Evolutionary conservation across 768 basidiomycete genomes (phyloP).

Genomic region (Pulveroboletus sp.): DNA sequence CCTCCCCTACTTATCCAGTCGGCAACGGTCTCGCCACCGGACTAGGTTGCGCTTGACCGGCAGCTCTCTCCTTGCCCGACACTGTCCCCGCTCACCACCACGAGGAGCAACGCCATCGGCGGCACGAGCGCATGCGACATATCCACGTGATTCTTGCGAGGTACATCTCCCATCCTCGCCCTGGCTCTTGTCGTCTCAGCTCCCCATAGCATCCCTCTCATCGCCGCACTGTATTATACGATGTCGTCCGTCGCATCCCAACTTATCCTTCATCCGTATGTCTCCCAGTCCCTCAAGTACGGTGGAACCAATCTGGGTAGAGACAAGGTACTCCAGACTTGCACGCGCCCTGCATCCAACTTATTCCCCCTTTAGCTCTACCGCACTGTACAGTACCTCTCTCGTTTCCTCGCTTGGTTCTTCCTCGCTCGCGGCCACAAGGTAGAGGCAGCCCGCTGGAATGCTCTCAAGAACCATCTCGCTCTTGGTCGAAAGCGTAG

Average conservation of each 20-base stretch:
- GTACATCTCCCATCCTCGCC: neutral
- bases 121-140: constrained; percentile 2
- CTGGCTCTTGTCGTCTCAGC: neutral
- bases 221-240: constrained; percentile 6
- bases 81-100: neutral
- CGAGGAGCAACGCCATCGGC: neutral
- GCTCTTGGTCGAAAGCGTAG: constrained; percentile 81
- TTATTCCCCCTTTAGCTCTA: constrained; percentile 57
- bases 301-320: constrained; percentile 79
- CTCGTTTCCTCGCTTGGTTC: constrained; percentile 86
- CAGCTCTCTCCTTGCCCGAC: neutral
- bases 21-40: too few relatives aligned
- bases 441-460: constrained; percentile 68
- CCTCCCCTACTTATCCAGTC: too few relatives aligned
- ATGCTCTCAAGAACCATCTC: constrained; percentile 80
- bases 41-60: neutral
- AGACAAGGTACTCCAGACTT: constrained; percentile 64
- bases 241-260: constrained; percentile 56
- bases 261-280: constrained; percentile 78
- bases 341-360: neutral
- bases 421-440: constrained; percentile 65
- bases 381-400: constrained; percentile 85
- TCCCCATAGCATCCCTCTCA: constrained; percentile 7
- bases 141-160: constrained; percentile 28
- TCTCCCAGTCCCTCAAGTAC: constrained; percentile 72